Base-by-base conservation (phyloP, 2,329 filamentous ascomycete genomes). In the Fonsecaea monophora region DNA sequence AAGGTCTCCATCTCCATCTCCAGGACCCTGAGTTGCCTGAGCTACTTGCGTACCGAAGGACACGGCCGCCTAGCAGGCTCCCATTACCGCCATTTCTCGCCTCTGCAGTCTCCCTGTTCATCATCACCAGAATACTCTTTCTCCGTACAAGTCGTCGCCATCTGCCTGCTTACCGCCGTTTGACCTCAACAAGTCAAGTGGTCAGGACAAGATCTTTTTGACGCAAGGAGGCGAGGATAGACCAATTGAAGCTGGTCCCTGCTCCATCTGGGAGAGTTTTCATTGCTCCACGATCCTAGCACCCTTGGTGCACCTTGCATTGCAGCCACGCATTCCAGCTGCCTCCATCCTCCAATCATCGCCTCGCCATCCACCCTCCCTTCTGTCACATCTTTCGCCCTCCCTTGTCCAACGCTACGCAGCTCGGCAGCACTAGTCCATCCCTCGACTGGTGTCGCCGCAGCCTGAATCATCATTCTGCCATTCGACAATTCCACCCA, bases 241-340 rank as follows among this genome's bases (percentile, higher is more conserved):
- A 21, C 45, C 45, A 50, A 50, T 25, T 50, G 53, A 53, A 64
- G 62, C 55, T 64, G 18, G 38, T 53, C 60, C 66, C 40, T 45
- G 62, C 60, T 62, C 50, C 65, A 45, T 60, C 55, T 45, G 57
- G 59, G 42, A 65, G 62, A 64, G 54, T 66, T 64, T 65, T 62
- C 37, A 69, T 68, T 71, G 70, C 67, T 72, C 70, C 69, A 70
- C 69, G 60, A 66, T 62, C 62, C 42, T 65, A 69, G 70, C 70
- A 71, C 68, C 70, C 25, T 25, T 25, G 25, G 25, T 25, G 25
- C 25, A 25, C 25, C 25, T 72, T 71, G 70, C 70, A 72, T 72
- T 64, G 60, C 69, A 66, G 68, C 67, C 63, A 62, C 64, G 70
- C 70, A 73, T 72, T 73, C 70, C 71, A 62, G 64, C 63, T 68